Conservation (phyloP, 495 filamentous ascomycete species). For the Aspergillus panamensis region DNA sequence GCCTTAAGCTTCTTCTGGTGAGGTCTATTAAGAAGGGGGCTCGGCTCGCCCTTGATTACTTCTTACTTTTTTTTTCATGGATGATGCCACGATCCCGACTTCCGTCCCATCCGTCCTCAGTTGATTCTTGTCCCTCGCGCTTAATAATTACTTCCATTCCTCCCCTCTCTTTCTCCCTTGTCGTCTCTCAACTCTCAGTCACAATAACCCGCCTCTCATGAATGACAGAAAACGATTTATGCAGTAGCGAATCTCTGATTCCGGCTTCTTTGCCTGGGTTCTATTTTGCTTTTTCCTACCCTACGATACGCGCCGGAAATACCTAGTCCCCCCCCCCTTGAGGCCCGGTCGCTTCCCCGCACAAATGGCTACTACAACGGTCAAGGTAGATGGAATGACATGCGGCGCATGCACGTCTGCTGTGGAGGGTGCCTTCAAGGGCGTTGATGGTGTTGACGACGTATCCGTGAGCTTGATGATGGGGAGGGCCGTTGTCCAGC, state of each 20-base stretch:
- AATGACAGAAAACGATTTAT: constrained; percentile 20
- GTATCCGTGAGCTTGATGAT: constrained; percentile 91
- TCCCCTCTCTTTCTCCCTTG: neutral
- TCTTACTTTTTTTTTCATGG: neutral
- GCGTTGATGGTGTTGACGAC: constrained; percentile 70
- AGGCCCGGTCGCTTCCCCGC: constrained; percentile 21
- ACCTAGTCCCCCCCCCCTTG: constrained; percentile 14
- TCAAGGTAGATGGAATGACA: constrained; percentile 91
- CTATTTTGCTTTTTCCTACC: constrained; percentile 9
- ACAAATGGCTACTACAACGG: constrained; percentile 87
- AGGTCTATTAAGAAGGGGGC: neutral
- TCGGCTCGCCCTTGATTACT: neutral
- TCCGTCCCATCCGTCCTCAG: constrained; percentile 2
- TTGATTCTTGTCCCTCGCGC: neutral
- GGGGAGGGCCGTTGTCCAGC: constrained; percentile 84
- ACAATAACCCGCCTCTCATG: neutral
- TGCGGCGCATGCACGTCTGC: constrained; percentile 89
- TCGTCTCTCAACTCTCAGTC: neutral
- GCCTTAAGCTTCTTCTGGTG: neutral
- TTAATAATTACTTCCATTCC: neutral
- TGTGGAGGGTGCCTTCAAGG: constrained; percentile 79
- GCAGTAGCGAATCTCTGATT: constrained; percentile 23
- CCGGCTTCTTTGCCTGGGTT: constrained; percentile 18
- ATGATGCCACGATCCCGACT: neutral
- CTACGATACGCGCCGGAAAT: constrained; percentile 21